Conservation (phyloP, 306 rosid genomes). For the Fagus sylvatica region DNA sequence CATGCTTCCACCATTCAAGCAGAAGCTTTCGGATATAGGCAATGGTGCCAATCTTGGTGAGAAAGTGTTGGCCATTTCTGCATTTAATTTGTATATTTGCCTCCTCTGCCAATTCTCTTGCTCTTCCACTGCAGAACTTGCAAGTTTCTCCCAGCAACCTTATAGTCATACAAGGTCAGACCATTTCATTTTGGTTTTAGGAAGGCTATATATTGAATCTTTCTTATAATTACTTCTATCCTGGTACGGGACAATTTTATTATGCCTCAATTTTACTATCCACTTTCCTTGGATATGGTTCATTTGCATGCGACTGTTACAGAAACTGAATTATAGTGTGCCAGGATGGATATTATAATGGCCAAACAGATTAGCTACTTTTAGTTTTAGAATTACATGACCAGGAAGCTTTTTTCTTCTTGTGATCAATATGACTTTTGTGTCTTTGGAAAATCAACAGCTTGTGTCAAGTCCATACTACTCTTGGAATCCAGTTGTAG, state of each 20-base stretch:
- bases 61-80: background rate
- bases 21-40: background rate
- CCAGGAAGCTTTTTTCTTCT: background rate
- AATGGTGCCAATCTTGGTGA: background rate
- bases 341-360: background rate
- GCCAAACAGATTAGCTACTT: background rate
- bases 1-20: background rate
- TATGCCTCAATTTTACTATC: background rate
- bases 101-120: background rate
- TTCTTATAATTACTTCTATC: background rate
- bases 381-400: background rate
- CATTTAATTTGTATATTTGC: background rate
- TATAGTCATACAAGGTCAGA: background rate
- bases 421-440: background rate
- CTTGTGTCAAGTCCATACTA: background rate
- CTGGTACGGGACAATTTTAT: background rate
- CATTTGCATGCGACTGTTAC: background rate
- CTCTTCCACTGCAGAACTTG: background rate
- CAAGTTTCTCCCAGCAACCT: background rate
- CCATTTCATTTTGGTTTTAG: background rate
- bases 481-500: background rate
- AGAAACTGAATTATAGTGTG: background rate
- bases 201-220: background rate
- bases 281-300: background rate
- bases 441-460: background rate